Conservation (phyloP, 768 basidiomycete species). For the Suillus plorans region DNA sequence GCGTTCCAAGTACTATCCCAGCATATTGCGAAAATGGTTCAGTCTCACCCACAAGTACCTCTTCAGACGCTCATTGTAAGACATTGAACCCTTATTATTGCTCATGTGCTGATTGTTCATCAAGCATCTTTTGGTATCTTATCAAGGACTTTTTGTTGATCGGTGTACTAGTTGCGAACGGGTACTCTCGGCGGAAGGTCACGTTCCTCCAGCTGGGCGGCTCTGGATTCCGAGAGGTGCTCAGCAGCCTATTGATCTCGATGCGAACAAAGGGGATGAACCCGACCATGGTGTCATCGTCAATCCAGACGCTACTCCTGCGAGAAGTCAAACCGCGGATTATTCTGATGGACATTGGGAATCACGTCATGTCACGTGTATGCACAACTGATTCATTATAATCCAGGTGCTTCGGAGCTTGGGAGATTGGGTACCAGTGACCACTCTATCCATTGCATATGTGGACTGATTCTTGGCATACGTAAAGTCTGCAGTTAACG, state of each 20-base stretch:
- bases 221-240: slow-evolving; percentile 40
- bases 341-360: slow-evolving; percentile 43
- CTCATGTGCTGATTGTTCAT: slow-evolving; percentile 4
- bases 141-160: slow-evolving; percentile 60
- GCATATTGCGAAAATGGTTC: slow-evolving; percentile 59
- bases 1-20: slow-evolving; percentile 69
- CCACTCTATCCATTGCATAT: neutral
- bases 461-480: neutral
- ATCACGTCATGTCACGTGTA: slow-evolving; percentile 50
- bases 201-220: slow-evolving; percentile 70
- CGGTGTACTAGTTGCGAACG: slow-evolving; percentile 61
- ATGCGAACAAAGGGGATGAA: neutral
- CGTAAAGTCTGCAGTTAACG: neutral
- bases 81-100: neutral
- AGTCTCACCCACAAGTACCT: slow-evolving; percentile 50
- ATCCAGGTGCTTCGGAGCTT: neutral
- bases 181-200: slow-evolving; percentile 67
- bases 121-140: slow-evolving; percentile 54
- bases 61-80: slow-evolving; percentile 55
- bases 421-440: neutral
- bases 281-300: neutral
- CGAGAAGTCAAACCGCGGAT: slow-evolving; percentile 7
- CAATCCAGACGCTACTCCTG: neutral
- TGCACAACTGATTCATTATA: slow-evolving; percentile 18
- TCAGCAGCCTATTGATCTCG: neutral